These are phyloP conservation scores for Candida sp. DNA, from an alignment of 1,139 yeast genomes.

Conservation along the genomic window DNA sequence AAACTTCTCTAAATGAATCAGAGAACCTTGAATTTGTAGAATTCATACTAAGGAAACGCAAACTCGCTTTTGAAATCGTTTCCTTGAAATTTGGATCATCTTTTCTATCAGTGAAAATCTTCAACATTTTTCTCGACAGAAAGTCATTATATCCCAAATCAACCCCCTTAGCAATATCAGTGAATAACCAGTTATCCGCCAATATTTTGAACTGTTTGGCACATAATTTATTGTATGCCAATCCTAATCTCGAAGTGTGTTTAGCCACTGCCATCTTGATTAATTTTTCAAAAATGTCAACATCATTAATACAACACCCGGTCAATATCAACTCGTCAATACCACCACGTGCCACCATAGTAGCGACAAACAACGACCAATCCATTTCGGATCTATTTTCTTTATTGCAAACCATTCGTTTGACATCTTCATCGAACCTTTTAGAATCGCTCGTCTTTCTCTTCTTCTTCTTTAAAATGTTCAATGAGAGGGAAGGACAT, in stretches of 20 bases:
- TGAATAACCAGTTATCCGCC: conserved; percentile 39
- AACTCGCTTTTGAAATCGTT: conserved; percentile 24
- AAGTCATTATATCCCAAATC: conserved; percentile 75
- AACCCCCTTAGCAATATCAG: conserved; percentile 45
- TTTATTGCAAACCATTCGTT: conserved; percentile 56
- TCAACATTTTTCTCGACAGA: conserved; percentile 27
- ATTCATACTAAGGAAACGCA: conserved; percentile 67
- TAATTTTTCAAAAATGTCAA: conserved; percentile 53
- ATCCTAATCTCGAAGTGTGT: conserved; percentile 55
- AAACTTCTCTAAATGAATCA: conserved; percentile 26
- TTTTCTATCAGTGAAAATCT: conserved; percentile 20
- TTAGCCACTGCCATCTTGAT: conserved; percentile 52
- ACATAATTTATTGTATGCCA: conserved; percentile 63
- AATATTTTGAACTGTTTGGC: conserved; percentile 48
- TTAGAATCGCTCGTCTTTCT: conserved; percentile 15
- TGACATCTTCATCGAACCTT: conserved; percentile 25
- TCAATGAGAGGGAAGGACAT: conserved; percentile 59
- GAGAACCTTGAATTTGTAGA: conserved; percentile 53
- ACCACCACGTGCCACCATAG: conserved; percentile 66
- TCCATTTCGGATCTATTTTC: conserved; percentile 70
- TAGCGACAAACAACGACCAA: conserved; percentile 70
- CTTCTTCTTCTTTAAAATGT: conserved; percentile 47
- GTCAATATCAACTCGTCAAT: conserved; percentile 66
- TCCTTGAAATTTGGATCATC: conserved; percentile 17
- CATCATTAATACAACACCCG: conserved; percentile 65